Percentiles rank a stretch among this genome's conserved stretches.
Evolutionary conservation across 352 stramenopile species (phyloP).

Genomic region (Globisporangium perplexum): DNA sequence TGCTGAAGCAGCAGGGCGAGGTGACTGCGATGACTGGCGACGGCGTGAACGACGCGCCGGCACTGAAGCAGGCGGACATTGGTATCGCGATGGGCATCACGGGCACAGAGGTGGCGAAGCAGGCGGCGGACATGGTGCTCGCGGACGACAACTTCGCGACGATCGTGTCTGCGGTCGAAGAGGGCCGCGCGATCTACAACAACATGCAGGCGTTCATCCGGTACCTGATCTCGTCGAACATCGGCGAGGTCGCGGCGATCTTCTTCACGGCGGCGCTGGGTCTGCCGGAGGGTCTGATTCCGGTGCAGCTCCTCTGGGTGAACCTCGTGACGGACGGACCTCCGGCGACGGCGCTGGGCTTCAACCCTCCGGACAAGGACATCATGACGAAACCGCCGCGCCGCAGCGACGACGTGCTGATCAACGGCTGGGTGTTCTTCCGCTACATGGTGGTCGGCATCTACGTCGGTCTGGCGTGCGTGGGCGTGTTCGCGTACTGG

Average conservation of each 20-base stretch:
- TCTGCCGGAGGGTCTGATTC: slow-evolving; percentile 96
- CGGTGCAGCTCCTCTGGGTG: slow-evolving; percentile 99
- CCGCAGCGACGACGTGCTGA: slow-evolving; percentile 95
- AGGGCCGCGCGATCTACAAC: slow-evolving; percentile 88
- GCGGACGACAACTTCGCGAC: slow-evolving; percentile 99
- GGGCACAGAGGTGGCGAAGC: slow-evolving; percentile 98
- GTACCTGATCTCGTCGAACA: slow-evolving; percentile 99
- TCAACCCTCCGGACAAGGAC: slow-evolving; percentile 97
- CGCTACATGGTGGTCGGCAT: slow-evolving; percentile 96
- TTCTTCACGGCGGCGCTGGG: slow-evolving; percentile 96
- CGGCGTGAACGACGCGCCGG: slow-evolving; percentile 98
- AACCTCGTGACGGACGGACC: slow-evolving; percentile 99
- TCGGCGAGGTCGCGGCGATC: slow-evolving; percentile 98
- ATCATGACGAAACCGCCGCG: slow-evolving; percentile 96
- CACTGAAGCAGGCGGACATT: slow-evolving; percentile 97
- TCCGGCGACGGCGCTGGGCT: slow-evolving; percentile 96
- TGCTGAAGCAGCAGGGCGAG: slow-evolving; percentile 94
- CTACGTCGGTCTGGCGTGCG: slow-evolving; percentile 89
- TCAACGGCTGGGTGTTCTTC: slow-evolving; percentile 97
- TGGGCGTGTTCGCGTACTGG: slow-evolving; percentile 93
- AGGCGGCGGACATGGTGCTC: slow-evolving; percentile 98
- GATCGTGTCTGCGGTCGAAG: slow-evolving; percentile 92
- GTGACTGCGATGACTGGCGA: slow-evolving; percentile 98
- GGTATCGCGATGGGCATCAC: slow-evolving; percentile 98
- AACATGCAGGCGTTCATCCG: slow-evolving; percentile 99